Evolutionary conservation across 2,329 filamentous ascomycete species (phyloP).

Genomic region (Xylariaceae sp.): DNA sequence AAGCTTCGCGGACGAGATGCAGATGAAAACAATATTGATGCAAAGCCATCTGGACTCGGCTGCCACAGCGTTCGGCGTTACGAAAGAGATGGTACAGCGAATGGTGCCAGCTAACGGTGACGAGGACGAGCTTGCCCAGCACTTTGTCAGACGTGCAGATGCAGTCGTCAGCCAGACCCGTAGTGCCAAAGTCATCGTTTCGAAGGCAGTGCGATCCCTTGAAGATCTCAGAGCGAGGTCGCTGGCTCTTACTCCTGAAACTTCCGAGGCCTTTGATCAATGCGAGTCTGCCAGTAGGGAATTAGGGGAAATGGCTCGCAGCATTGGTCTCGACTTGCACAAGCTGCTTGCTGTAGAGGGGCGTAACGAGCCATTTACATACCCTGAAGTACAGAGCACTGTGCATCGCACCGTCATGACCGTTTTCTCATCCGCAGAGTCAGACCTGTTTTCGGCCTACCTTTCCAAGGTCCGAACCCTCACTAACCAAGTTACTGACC

Average conservation of each 20-base stretch:
- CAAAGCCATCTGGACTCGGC: conserved; percentile 84
- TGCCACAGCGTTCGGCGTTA: conserved; percentile 50
- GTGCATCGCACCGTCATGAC: conserved; percentile 63
- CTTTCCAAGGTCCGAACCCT: conserved; percentile 70
- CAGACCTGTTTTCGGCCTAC: conserved; percentile 74
- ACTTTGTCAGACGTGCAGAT: conserved; percentile 75
- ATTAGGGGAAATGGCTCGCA: conserved; percentile 70
- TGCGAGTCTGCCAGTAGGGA: conserved; percentile 70
- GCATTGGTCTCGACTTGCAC: conserved; percentile 71
- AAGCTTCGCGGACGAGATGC: conserved; percentile 78
- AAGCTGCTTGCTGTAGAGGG: conserved; percentile 74
- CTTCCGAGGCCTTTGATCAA: conserved; percentile 71
- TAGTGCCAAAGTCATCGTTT: conserved; percentile 81
- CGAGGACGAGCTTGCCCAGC: conserved; percentile 70
- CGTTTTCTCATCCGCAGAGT: conserved; percentile 63
- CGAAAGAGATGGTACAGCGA: conserved; percentile 71
- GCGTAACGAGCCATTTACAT: conserved; percentile 69
- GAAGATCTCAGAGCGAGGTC: conserved; percentile 80
- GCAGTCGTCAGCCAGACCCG: conserved; percentile 76
- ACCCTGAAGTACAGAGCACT: conserved; percentile 69
- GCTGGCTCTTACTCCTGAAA: conserved; percentile 73
- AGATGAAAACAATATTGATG: conserved; percentile 77
- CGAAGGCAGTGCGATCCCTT: conserved; percentile 78
- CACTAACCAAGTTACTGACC: conserved; percentile 69
- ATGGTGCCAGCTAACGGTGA: conserved; percentile 63